These are phyloP conservation scores for Ajuga chamaepitys DNA, from an alignment of 257 asterid species.

Conservation along the genomic window DNA sequence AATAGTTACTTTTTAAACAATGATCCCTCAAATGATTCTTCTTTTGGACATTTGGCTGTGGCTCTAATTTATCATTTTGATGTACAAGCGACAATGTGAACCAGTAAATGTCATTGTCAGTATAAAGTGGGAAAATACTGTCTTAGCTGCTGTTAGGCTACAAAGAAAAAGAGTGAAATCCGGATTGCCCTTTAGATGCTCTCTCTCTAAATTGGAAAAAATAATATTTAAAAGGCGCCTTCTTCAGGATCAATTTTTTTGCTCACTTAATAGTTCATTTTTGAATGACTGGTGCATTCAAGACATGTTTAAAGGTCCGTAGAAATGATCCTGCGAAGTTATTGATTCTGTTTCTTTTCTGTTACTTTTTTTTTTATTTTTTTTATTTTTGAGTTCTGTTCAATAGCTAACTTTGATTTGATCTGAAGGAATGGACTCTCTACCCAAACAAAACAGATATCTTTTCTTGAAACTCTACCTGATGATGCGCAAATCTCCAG, in stretches of 20 bases:
- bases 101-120: no score
- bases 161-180: neutral
- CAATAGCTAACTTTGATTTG: conserved; percentile 18
- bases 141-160: neutral
- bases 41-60: no score
- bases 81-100: no score
- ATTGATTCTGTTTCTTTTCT: neutral
- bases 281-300: neutral
- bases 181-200: neutral
- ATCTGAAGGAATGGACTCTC: conserved; percentile 81
- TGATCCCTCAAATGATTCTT: no score
- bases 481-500: conserved; percentile 81
- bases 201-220: neutral
- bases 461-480: conserved; percentile 74
- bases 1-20: neutral
- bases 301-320: neutral
- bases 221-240: neutral
- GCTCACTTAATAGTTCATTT: neutral
- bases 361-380: neutral
- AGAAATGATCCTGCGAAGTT: neutral
- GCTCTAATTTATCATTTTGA: no score
- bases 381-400: neutral
- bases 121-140: no score
- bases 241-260: neutral
- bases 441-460: conserved; percentile 65